Conservation (phyloP, 805 yeast species). For the Candida hispaniensis region DNA sequence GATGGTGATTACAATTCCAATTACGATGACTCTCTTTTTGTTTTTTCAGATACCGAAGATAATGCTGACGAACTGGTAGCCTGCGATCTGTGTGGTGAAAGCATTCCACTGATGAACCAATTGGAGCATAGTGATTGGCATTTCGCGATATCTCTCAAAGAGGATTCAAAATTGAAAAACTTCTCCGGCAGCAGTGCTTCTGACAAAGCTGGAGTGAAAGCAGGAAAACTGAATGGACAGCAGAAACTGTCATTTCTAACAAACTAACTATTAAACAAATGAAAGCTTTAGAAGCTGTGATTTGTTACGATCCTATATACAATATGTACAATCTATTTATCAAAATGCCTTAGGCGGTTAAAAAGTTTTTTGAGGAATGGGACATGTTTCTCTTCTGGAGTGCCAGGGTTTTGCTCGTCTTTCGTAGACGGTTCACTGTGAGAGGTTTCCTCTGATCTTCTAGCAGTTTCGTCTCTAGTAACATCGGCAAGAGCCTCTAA, state of each 20-base stretch:
- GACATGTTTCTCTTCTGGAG: conserved; percentile 12
- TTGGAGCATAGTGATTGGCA: conserved; percentile 35
- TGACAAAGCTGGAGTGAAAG: no score
- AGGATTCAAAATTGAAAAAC: no score
- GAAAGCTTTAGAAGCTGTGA: no score
- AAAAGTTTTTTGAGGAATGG: conserved; percentile 29
- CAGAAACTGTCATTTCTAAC: no score
- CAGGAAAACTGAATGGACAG: no score
- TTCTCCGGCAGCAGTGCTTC: no score
- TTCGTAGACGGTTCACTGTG: conserved; percentile 7
- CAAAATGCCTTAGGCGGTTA: conserved; percentile 27
- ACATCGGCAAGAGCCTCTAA: conserved; percentile 94
- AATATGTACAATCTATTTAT: conserved; percentile 16
- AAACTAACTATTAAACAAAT: no score
- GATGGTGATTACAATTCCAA: conserved; percentile 7
- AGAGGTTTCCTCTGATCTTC: conserved; percentile 36
- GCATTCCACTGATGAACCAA: conserved; percentile 18
- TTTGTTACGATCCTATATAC: no score
- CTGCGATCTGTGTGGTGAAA: conserved; percentile 27
- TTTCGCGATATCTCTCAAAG: conserved; percentile 28
- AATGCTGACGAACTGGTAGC: conserved; percentile 9
- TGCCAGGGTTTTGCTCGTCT: conserved; percentile 1
- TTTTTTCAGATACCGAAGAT: conserved; percentile 7
- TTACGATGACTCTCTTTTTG: conserved; percentile 2
- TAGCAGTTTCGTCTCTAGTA: conserved; percentile 68